phyloP scores from a whole-genome alignment of 768 basidiomycete genomes.

The Tephrocybe sp. region DNA sequence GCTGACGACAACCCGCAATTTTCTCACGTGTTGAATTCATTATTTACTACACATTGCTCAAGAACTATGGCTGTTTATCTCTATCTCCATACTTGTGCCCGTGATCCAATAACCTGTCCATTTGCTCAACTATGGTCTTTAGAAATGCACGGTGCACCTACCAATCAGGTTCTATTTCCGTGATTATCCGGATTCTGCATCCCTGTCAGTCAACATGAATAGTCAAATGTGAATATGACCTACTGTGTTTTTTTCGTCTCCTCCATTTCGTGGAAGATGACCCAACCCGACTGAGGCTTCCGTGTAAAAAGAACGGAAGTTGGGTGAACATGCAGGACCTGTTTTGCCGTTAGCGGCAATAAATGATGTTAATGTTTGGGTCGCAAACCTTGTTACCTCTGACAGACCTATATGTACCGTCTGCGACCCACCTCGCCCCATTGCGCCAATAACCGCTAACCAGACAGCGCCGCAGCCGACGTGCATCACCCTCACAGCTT shows the following conservation, averaged over 20 bases:
- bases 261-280: conserved; percentile 93
- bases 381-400: conserved; percentile 74
- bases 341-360: conserved; percentile 1
- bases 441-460: conserved; percentile 95
- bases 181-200: conserved; percentile 83
- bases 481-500: conserved; percentile 89
- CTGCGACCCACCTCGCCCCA: conserved; percentile 86
- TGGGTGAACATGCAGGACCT: conserved; percentile 91
- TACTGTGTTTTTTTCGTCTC: conserved; percentile 95
- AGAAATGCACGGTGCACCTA: conserved; percentile 23
- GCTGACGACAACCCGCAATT: not conserved
- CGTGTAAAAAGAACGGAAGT: conserved; percentile 93
- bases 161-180: conserved; percentile 97
- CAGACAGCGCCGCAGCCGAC: conserved; percentile 81
- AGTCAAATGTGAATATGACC: conserved; percentile 23
- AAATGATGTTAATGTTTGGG: not conserved
- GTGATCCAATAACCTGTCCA: conserved; percentile 33
- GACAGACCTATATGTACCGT: conserved; percentile 91
- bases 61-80: conserved; percentile 30
- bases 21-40: not conserved
- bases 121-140: not conserved
- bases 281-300: conserved; percentile 89
- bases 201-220: conserved; percentile 13
- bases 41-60: too few species aligned
- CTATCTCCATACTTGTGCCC: conserved; percentile 39